A percentile compares a stretch with the other conserved stretches of the same genome.
phyloP scores from a whole-genome alignment of 441 rosid species.

The Pelargonium hybrid region DNA sequence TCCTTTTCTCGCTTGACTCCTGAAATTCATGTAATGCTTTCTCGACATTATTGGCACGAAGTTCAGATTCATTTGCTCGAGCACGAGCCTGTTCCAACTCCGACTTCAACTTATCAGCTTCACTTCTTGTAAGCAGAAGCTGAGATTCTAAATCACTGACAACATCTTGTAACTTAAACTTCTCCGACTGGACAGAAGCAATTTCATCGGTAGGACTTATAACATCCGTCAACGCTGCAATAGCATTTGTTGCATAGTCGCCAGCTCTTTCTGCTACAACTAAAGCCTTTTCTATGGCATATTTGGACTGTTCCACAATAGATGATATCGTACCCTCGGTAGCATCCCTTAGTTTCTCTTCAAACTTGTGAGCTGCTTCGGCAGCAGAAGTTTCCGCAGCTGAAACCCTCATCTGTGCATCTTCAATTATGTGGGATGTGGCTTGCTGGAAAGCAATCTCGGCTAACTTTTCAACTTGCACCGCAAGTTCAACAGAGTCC shows the following conservation, averaged over 20 bases:
- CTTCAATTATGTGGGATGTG: conserved; percentile 30
- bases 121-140: conserved; percentile 26
- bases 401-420: conserved; percentile 32
- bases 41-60: conserved; percentile 29
- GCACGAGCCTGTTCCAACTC: conserved; percentile 29
- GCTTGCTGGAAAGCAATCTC: conserved; percentile 37
- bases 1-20: conserved; percentile 27
- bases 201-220: conserved; percentile 27
- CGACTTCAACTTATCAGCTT: conserved; percentile 30
- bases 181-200: conserved; percentile 29
- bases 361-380: conserved; percentile 29
- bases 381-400: conserved; percentile 42
- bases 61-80: conserved; percentile 29
- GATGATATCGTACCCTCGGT: conserved; percentile 31
- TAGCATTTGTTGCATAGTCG: conserved; percentile 29
- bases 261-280: conserved; percentile 32
- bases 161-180: conserved; percentile 23
- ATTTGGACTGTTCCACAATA: conserved; percentile 36
- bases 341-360: conserved; percentile 35
- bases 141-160: conserved; percentile 32
- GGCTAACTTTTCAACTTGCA: conserved; percentile 40
- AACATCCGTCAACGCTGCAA: conserved; percentile 18
- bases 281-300: conserved; percentile 35
- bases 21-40: conserved; percentile 36
- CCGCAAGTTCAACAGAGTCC: conserved; percentile 40